These are phyloP conservation scores for Starmera quercuum DNA, from an alignment of 805 yeast species.

Conservation along the genomic window DNA sequence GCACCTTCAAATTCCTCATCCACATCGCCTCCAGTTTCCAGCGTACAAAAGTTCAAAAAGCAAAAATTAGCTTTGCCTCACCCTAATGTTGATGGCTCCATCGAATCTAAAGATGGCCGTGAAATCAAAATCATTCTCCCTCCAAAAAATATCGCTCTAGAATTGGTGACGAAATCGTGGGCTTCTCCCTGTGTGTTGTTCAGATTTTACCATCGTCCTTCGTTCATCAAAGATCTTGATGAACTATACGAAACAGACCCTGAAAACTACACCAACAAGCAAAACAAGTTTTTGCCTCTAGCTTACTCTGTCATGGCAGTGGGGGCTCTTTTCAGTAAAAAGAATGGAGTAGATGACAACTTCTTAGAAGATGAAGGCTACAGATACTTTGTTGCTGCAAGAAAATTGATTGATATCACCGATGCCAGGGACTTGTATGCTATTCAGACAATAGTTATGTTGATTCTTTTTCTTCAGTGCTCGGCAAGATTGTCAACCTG, in stretches of 20 bases:
- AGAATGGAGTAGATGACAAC: constrained; percentile 21
- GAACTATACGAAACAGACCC: constrained; percentile 75
- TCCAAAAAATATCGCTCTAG: constrained; percentile 64
- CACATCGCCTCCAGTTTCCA: not conserved
- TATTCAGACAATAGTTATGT: constrained; percentile 81
- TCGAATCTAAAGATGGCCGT: constrained; percentile 26
- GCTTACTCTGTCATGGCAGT: constrained; percentile 82
- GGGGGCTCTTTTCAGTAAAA: constrained; percentile 64
- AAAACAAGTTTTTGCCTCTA: constrained; percentile 73
- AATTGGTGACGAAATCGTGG: constrained; percentile 75
- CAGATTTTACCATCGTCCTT: constrained; percentile 81
- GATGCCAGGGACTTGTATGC: constrained; percentile 78
- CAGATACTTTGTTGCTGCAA: constrained; percentile 75
- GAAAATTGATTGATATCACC: constrained; percentile 78
- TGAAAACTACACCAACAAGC: constrained; percentile 63
- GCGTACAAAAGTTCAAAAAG: constrained; percentile 5
- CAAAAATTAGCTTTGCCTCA: constrained; percentile 14
- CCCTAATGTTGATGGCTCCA: constrained; percentile 30
- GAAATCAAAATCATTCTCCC: constrained; percentile 61
- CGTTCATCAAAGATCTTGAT: constrained; percentile 68
- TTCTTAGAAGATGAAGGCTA: constrained; percentile 59
- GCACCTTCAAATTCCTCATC: constrained; percentile 1
- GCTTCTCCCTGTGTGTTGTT: constrained; percentile 78
- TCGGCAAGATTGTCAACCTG: constrained; percentile 86
- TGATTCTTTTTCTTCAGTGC: constrained; percentile 80